phyloP scores from a whole-genome alignment of 768 basidiomycete genomes.

The Xerocomus brunneocitrinus region DNA sequence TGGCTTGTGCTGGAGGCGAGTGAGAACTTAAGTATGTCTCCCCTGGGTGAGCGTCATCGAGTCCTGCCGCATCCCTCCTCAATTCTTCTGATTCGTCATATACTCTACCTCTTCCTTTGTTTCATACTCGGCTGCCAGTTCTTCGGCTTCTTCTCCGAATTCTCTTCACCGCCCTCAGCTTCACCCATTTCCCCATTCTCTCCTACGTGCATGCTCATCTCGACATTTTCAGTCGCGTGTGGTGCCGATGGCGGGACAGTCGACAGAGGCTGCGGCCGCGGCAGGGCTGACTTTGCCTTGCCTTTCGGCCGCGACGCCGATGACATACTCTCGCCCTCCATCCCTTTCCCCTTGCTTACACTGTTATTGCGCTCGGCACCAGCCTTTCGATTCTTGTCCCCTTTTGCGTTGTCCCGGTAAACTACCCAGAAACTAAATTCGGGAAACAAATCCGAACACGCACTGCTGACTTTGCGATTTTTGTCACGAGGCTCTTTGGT shows the following conservation, averaged over 20 bases:
- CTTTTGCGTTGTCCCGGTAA: slow-evolving; percentile 60
- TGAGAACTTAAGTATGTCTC: neutral
- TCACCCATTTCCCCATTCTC: slow-evolving; percentile 33
- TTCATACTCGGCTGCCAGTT: slow-evolving; percentile 27
- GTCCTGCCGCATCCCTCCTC: slow-evolving; percentile 33
- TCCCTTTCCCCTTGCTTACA: slow-evolving; percentile 27
- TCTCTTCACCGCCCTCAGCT: slow-evolving; percentile 26
- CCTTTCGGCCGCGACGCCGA: slow-evolving; percentile 24
- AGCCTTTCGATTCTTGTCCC: slow-evolving; percentile 46
- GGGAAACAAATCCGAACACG: slow-evolving; percentile 22
- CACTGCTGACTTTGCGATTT: slow-evolving; percentile 82
- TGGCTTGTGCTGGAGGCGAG: no score
- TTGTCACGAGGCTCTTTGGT: slow-evolving; percentile 76
- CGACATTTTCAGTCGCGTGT: slow-evolving; percentile 24
- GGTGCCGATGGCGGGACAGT: slow-evolving; percentile 27
- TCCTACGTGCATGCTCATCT: slow-evolving; percentile 18
- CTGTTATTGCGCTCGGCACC: slow-evolving; percentile 23
- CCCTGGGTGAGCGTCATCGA: slow-evolving; percentile 29
- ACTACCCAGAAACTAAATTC: slow-evolving; percentile 36
- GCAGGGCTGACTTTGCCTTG: slow-evolving; percentile 29
- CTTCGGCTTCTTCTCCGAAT: slow-evolving; percentile 25
- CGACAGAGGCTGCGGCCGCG: slow-evolving; percentile 25
- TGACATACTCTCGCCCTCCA: slow-evolving; percentile 31
- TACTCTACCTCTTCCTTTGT: slow-evolving; percentile 43
- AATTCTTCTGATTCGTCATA: slow-evolving; percentile 44